Evolutionary conservation across 495 filamentous ascomycete species (phyloP).

Genomic region (Geoglossum glabrum): DNA sequence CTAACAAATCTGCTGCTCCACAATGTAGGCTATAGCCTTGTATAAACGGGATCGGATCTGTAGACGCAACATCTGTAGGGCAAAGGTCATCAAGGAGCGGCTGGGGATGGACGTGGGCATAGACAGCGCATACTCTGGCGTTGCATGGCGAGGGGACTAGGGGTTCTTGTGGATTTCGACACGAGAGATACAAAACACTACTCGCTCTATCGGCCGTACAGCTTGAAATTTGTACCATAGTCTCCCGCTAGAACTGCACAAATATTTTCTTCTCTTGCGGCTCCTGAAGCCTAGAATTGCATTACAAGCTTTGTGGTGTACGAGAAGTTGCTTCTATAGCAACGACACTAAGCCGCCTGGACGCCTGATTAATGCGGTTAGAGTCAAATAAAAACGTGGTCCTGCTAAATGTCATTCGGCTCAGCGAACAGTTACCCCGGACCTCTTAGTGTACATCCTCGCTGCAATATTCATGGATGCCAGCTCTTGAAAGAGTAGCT

Average conservation of each 20-base stretch:
- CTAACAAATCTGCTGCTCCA: not conserved
- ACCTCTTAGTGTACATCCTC: slow-evolving; percentile 81
- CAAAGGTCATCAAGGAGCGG: no score
- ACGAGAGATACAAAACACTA: not conserved
- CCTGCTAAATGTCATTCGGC: not conserved
- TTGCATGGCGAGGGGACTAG: not conserved
- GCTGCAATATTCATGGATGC: slow-evolving; percentile 95
- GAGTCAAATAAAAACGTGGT: not conserved
- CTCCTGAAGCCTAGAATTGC: not conserved
- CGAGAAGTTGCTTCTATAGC: not conserved
- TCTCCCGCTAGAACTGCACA: not conserved
- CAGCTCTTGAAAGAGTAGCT: slow-evolving; percentile 95
- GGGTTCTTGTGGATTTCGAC: not conserved
- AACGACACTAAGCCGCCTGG: not conserved
- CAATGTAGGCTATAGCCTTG: not conserved
- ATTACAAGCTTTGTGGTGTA: not conserved
- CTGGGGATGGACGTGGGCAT: no score
- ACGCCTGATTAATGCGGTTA: not conserved
- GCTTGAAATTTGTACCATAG: not conserved
- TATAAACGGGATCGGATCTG: not conserved
- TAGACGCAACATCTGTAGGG: no score
- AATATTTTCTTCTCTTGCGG: not conserved
- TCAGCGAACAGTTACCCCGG: slow-evolving; percentile 18
- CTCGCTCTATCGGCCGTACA: not conserved
- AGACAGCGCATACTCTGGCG: not conserved